A percentile compares a stretch with the other conserved stretches of the same genome.
phyloP scores from a whole-genome alignment of 2,329 filamentous ascomycete species.

The Bipolaris bicolor region DNA sequence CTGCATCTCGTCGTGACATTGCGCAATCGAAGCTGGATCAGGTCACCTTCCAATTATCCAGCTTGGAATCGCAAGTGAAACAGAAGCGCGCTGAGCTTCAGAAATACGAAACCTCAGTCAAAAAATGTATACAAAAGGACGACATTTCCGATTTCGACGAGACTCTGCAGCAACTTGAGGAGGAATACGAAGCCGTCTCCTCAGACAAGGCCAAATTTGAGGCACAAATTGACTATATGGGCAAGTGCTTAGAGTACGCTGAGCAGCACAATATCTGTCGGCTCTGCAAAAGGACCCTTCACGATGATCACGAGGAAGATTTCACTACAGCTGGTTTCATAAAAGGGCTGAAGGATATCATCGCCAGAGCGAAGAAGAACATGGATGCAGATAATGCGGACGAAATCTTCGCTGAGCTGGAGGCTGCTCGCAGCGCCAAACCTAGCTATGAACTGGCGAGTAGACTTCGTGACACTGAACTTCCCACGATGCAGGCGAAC shows the following conservation, averaged over 20 bases:
- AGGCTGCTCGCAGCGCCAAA: constrained; percentile 60
- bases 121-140: constrained; percentile 55
- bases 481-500: constrained; percentile 72
- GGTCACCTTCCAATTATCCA: constrained; percentile 74
- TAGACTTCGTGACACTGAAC: constrained; percentile 69
- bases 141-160: constrained; percentile 56
- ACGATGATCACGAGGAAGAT: constrained; percentile 61
- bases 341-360: constrained; percentile 66
- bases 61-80: constrained; percentile 66
- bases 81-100: constrained; percentile 68
- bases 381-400: constrained; percentile 68
- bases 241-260: constrained; percentile 68
- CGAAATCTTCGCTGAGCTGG: constrained; percentile 65
- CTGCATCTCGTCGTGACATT: constrained; percentile 72
- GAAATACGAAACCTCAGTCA: constrained; percentile 66
- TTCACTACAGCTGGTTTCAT: constrained; percentile 62
- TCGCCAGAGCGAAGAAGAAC: constrained; percentile 59
- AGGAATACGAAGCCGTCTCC: constrained; percentile 58
- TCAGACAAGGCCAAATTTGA: constrained; percentile 73
- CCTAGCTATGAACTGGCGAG: constrained; percentile 76
- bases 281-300: constrained; percentile 75
- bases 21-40: constrained; percentile 76
- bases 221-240: constrained; percentile 74
- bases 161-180: constrained; percentile 59
- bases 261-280: constrained; percentile 74